phyloP scores from a whole-genome alignment of 2,329 filamentous ascomycete genomes.

The Colletotrichum falcatum region DNA sequence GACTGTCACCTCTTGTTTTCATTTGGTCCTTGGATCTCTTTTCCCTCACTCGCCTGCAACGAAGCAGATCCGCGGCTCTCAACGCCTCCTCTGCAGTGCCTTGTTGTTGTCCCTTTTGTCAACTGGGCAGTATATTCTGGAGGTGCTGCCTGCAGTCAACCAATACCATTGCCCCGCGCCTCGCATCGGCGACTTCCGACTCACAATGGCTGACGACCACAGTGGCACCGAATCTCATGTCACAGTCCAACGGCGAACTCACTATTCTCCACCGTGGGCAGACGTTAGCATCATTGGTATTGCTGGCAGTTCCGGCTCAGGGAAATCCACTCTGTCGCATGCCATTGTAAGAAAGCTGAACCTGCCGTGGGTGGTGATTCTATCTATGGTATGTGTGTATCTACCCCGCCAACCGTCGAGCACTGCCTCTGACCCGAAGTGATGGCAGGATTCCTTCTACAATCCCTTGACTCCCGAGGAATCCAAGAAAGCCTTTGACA shows the following conservation, averaged over 20 bases:
- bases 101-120: background rate
- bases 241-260: conserved; percentile 69
- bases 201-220: conserved; percentile 34
- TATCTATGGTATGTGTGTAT: conserved; percentile 81
- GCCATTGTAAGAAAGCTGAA: conserved; percentile 92
- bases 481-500: conserved; percentile 83
- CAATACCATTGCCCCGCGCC: conserved; percentile 6
- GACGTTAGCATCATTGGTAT: conserved; percentile 97
- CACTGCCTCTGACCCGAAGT: conserved; percentile 13
- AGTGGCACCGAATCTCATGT: conserved; percentile 52
- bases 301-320: conserved; percentile 92
- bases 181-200: conserved; percentile 32
- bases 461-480: conserved; percentile 86
- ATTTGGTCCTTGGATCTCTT: conserved; percentile 18
- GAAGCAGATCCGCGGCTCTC: conserved; percentile 4
- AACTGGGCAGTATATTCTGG: conserved; percentile 22
- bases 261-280: conserved; percentile 95
- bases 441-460: conserved; percentile 90
- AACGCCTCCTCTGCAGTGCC: conserved; percentile 16
- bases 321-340: conserved; percentile 93
- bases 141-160: conserved; percentile 28
- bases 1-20: conserved; percentile 26
- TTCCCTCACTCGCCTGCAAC: conserved; percentile 22
- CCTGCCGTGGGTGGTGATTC: conserved; percentile 96
- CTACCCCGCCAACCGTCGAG: conserved; percentile 32